Evolutionary conservation across 2,329 filamentous ascomycete species (phyloP).

Genomic region (Alternaria novae-zelandiae): DNA sequence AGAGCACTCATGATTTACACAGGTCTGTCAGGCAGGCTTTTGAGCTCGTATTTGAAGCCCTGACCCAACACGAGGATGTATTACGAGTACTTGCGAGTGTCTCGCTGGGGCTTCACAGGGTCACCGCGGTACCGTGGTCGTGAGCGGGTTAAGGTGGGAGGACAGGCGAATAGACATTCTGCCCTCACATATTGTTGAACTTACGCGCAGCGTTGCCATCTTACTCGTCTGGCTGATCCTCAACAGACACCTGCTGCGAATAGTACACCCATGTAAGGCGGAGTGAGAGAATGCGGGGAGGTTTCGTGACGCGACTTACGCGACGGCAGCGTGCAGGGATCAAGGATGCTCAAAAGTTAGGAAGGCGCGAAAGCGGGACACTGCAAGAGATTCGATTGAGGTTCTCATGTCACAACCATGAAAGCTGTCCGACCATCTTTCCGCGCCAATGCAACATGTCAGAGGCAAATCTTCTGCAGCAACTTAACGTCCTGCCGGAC

Average conservation of each 20-base stretch:
- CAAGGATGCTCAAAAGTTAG: slow-evolving; percentile 15
- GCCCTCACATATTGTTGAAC: not conserved
- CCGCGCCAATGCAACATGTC: slow-evolving; percentile 19
- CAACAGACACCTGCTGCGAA: not conserved
- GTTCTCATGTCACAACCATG: slow-evolving; percentile 2
- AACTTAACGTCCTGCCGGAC: slow-evolving; percentile 1
- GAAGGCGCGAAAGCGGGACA: slow-evolving; percentile 9
- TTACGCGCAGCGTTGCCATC: not conserved
- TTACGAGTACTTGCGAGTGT: not conserved
- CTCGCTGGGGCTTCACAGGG: not conserved
- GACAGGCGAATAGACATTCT: not conserved
- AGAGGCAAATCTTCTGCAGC: slow-evolving; percentile 9
- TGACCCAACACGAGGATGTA: not conserved
- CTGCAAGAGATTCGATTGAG: not conserved
- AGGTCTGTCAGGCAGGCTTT: not conserved
- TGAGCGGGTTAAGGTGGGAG: not conserved
- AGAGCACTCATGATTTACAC: not conserved
- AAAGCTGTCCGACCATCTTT: slow-evolving; percentile 23
- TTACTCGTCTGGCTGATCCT: not conserved
- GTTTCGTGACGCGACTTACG: slow-evolving; percentile 3
- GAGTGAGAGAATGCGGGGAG: not conserved
- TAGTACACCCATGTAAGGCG: not conserved
- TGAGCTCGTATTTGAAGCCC: not conserved
- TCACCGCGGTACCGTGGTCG: not conserved
- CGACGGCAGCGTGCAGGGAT: slow-evolving; percentile 14